Base-by-base conservation (phyloP, 148 eudicot species). In the Camellia granthamiana region DNA sequence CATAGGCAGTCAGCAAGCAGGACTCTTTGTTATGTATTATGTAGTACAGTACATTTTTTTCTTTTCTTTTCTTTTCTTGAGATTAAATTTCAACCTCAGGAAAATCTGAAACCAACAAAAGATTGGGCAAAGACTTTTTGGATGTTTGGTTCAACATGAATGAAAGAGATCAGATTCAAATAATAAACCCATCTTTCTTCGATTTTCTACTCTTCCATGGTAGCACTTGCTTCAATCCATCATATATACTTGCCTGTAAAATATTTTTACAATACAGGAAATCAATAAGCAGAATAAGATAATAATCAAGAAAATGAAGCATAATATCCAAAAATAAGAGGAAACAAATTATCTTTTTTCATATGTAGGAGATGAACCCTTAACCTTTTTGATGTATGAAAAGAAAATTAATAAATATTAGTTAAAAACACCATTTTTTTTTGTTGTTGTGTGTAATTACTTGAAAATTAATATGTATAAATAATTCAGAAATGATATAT, bases 201-300 rank as follows among this genome's bases (percentile, higher is more conserved):
- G 84, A 81, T 63, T 80, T 86, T 41, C 86, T 75, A 67, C 71
- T 62, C 74, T 78, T 78, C 81, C 78, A 54, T 43, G 83, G 83
- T 41, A 80, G 60, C 21, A 55, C 78, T 5, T 80, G 78, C 77
- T 80, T 80, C 5, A 80, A 52, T 12, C 83, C 83, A 55, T 65
- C 4, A 70, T 65, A 80, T 21, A 80, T 65, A 11, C 73, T 69
- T 13, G 78, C 51, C 83, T 80, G 83, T 54, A n/a, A 30, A 30
- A 30, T 30, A 5, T 30, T 8, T 43, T 10, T 42, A 65, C 13
- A 54, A 68, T 19, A 63, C 59, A 83, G 19, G 55, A 49, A 65
- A 58, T 81, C 61, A 51, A 21, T 43, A 77, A 23, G 44, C 14
- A 58, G 14, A 74, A 52, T 15, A 49, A 11, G n/a, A 10, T 19